Evolutionary conservation across 345 rosid genomes (phyloP), one percentile per base, ranked within the genome.

Genomic region (Nephelium lappaceum): DNA sequence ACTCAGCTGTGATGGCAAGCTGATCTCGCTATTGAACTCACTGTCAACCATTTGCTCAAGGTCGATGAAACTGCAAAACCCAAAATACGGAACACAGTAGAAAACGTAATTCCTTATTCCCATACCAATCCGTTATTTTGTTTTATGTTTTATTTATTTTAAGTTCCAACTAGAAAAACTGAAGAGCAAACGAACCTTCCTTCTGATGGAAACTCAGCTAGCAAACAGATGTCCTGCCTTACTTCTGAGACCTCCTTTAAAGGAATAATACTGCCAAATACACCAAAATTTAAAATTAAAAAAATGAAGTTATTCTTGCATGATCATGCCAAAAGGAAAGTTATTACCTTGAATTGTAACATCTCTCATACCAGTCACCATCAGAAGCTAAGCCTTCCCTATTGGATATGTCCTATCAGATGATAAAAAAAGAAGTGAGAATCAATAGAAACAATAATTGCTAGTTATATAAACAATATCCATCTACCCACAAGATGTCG

Each of bases 201-300:
- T 31, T 90, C 93, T 2, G 85, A 75, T 64, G 94, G 91, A 78
- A 95, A 95, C 74, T 93, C 94, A 23, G 95, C 97, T 27, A 92
- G 88, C 78, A 95, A 78, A 73, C 89, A 90, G 45, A 95, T 79
- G 27, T 85, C 88, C 24, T 95, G 90, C 82, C 97, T 91, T 84
- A 86, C 96, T 86, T 89, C 91, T 63, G 74, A 77, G 39, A 95
- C 90, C 87, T 86, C 87, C 85, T 89, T 88, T 71, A 91, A 39
- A 79, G 94, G 97, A 79, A 93, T 79, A 60, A 84, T 75, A 53
- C 97, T 95, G 87, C 83, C 27, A 80, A 80, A 82, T 36, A 62
- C 61, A 79, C 73, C 75, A 74, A 74, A 55, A 9, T 69, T 14
- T 64, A 62, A 57, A 31, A 60, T 69, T 36, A 36, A 64, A 60